Percentiles rank a stretch among this genome's conserved stretches.
phyloP scores from a whole-genome alignment of 208 protist species.

The Leishmania amazonensis region DNA sequence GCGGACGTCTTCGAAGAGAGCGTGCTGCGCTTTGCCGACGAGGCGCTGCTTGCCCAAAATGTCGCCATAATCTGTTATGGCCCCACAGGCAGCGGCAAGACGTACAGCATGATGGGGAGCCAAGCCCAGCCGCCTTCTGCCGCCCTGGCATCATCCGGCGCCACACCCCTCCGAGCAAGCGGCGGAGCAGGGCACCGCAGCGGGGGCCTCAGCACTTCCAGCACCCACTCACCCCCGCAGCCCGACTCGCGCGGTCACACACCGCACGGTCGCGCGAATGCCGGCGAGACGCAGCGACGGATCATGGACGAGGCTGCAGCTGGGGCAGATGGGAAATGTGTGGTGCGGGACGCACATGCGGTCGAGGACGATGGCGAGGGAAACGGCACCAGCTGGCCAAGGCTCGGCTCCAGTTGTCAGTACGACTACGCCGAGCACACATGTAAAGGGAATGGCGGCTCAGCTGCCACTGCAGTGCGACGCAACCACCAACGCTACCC shows the following conservation, averaged over 20 bases:
- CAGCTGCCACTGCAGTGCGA: slow-evolving; percentile 8
- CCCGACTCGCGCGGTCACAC: slow-evolving; percentile 1
- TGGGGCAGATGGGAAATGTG: not conserved
- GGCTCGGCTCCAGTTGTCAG: slow-evolving; percentile 23
- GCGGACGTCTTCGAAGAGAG: slow-evolving; percentile 92
- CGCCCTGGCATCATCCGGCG: not conserved
- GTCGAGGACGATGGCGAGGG: slow-evolving; percentile 18
- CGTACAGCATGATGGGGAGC: slow-evolving; percentile 90
- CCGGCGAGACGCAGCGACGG: slow-evolving; percentile 2
- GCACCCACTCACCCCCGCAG: not conserved
- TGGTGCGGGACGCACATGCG: slow-evolving; percentile 3
- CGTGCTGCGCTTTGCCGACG: slow-evolving; percentile 77
- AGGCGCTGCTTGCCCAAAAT: slow-evolving; percentile 83
- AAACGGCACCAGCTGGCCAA: slow-evolving; percentile 16
- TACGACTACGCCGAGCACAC: slow-evolving; percentile 14
- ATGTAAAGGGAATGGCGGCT: slow-evolving; percentile 1
- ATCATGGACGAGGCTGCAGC: slow-evolving; percentile 4
- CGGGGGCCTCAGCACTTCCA: not conserved
- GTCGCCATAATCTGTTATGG: slow-evolving; percentile 87
- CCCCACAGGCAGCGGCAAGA: slow-evolving; percentile 90
- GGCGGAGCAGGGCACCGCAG: not conserved
- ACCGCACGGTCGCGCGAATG: not conserved
- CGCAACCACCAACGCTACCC: slow-evolving; percentile 3
- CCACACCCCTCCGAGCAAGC: not conserved
- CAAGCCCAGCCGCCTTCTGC: slow-evolving; percentile 6